These are phyloP conservation scores for Salvia rosmarinus DNA, from an alignment of 257 asterid species.

Conservation along the genomic window DNA sequence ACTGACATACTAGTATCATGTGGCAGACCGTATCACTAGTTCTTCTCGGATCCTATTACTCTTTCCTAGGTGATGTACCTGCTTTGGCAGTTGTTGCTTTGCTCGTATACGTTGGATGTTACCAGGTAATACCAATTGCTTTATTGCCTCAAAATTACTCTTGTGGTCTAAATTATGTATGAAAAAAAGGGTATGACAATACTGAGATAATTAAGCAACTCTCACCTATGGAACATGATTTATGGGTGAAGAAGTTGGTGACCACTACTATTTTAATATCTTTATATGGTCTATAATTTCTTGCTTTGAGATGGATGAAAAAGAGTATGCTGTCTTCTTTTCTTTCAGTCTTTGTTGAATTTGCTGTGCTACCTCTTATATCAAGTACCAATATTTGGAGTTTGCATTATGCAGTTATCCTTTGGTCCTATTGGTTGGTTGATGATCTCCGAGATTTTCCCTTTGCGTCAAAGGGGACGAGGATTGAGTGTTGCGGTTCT, in stretches of 20 bases:
- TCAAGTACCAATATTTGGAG: constrained; percentile 19
- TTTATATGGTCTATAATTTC: not conserved
- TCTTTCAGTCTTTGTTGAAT: constrained; percentile 19
- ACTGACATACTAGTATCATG: constrained; percentile 33
- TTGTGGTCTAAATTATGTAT: constrained; percentile 1
- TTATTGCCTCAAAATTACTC: not conserved
- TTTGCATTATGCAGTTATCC: constrained; percentile 63
- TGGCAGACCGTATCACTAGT: constrained; percentile 81
- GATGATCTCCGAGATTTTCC: constrained; percentile 93
- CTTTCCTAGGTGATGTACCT: constrained; percentile 61
- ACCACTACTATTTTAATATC: not conserved
- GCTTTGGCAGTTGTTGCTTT: constrained; percentile 83
- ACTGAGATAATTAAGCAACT: not conserved
- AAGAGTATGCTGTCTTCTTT: not conserved
- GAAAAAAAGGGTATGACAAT: not conserved
- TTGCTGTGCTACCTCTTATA: not conserved
- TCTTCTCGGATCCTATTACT: constrained; percentile 93
- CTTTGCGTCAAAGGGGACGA: constrained; percentile 86
- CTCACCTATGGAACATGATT: constrained; percentile 16
- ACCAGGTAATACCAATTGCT: constrained; percentile 64
- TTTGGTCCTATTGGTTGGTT: constrained; percentile 99
- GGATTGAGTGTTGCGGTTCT: constrained; percentile 92
- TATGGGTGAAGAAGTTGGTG: not conserved
- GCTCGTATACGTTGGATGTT: constrained; percentile 92
- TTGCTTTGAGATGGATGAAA: not conserved